These are phyloP conservation scores for Kodamaea laetipori DNA, from an alignment of 805 yeast species.

Conservation along the genomic window DNA sequence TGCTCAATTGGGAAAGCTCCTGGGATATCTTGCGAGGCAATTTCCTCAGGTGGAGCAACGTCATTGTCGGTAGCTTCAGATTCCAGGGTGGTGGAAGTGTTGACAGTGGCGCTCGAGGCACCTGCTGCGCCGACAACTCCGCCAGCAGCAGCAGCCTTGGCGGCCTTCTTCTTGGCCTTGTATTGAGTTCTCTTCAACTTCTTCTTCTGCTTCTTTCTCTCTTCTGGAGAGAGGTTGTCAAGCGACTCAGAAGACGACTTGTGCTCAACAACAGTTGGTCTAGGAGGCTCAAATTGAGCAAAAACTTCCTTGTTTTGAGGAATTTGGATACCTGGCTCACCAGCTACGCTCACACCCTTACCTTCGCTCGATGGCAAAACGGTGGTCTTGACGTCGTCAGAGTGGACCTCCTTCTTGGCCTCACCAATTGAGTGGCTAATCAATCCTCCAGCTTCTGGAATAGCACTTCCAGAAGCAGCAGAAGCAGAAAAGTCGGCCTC, in stretches of 20 bases:
- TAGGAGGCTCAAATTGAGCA: constrained; percentile 51
- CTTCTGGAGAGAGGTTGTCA: constrained; percentile 26
- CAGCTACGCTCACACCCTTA: constrained; percentile 45
- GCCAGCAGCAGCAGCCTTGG: constrained; percentile 16
- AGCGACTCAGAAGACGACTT: constrained; percentile 50
- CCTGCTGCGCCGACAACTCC: constrained; percentile 10
- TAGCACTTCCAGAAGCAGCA: constrained; percentile 22
- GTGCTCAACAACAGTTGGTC: constrained; percentile 48
- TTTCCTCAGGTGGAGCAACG: constrained; percentile 11
- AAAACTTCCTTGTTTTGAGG: constrained; percentile 67
- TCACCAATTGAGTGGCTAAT: constrained; percentile 16
- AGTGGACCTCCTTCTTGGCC: not conserved
- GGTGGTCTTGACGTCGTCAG: constrained; percentile 32
- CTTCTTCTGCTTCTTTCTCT: constrained; percentile 44
- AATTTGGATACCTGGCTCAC: constrained; percentile 75
- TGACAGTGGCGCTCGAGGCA: constrained; percentile 12
- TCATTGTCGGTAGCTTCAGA: constrained; percentile 14
- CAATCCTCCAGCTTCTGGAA: constrained; percentile 39
- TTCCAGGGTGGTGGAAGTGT: constrained; percentile 13
- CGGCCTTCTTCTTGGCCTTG: constrained; percentile 41
- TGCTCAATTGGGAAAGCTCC: constrained; percentile 11
- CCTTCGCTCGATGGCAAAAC: constrained; percentile 51
- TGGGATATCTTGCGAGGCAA: constrained; percentile 9
- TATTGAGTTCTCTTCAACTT: constrained; percentile 46
- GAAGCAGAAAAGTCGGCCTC: constrained; percentile 27